These are phyloP conservation scores for Calcarisporium arbuscula DNA, from an alignment of 2,329 filamentous ascomycete genomes.

Conservation along the genomic window DNA sequence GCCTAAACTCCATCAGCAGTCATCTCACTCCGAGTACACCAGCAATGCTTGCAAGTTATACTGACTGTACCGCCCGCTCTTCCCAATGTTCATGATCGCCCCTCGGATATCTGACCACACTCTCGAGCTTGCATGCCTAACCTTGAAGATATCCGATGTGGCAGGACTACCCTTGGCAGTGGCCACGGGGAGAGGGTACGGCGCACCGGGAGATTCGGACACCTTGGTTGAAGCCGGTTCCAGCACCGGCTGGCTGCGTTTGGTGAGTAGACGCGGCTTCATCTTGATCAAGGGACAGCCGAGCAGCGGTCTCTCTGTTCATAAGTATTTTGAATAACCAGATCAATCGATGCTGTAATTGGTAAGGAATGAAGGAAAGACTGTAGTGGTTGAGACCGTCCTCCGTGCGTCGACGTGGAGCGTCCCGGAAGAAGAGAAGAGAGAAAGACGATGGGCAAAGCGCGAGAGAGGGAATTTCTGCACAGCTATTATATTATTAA, in stretches of 20 bases:
- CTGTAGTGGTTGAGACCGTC: no score
- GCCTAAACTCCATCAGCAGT: slow-evolving; percentile 10
- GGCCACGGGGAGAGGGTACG: slow-evolving; percentile 7
- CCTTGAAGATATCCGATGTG: slow-evolving; percentile 13
- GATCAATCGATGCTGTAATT: no score
- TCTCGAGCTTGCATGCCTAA: slow-evolving; percentile 21
- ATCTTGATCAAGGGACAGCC: slow-evolving; percentile 17
- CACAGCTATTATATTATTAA: slow-evolving; percentile 9
- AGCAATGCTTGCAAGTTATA: not conserved
- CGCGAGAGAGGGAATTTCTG: no score
- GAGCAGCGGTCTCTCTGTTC: no score
- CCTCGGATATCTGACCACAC: slow-evolving; percentile 29
- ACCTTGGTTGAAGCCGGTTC: slow-evolving; percentile 12
- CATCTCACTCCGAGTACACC: slow-evolving; percentile 1
- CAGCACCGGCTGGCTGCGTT: slow-evolving; percentile 18
- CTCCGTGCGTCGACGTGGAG: no score
- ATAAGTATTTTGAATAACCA: no score
- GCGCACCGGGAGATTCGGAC: slow-evolving; percentile 6
- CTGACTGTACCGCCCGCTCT: slow-evolving; percentile 20
- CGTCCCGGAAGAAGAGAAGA: no score
- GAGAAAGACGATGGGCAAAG: no score
- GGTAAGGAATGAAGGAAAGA: slow-evolving; percentile 5
- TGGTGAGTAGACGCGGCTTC: slow-evolving; percentile 19
- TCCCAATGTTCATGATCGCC: slow-evolving; percentile 25
- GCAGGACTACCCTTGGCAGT: slow-evolving; percentile 4